phyloP scores from a whole-genome alignment of 2,329 filamentous ascomycete species.

The Aspergillaceae sp. region DNA sequence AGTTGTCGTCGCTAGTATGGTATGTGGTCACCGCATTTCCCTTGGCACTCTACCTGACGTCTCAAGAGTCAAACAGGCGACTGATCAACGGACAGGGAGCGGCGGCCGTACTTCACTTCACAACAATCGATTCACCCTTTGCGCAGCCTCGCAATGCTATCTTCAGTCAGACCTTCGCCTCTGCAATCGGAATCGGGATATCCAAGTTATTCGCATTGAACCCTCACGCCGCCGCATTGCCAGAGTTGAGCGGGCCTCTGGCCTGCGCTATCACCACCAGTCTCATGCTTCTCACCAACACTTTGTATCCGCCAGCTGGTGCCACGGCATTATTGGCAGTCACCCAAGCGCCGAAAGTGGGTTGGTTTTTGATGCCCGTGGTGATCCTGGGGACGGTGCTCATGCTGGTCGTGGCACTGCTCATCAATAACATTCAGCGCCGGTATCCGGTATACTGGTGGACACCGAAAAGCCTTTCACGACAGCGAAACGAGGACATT shows the following conservation, averaged over 20 bases:
- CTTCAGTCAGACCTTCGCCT: conserved; percentile 57
- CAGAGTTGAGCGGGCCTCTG: conserved; percentile 58
- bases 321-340: conserved; percentile 65
- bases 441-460: conserved; percentile 64
- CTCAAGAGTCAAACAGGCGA: neutral
- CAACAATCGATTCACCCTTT: conserved; percentile 61
- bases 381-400: conserved; percentile 52
- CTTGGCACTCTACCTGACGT: neutral
- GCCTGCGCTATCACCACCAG: conserved; percentile 56
- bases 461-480: conserved; percentile 25
- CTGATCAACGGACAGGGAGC: conserved; percentile 48
- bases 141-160: conserved; percentile 64
- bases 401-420: conserved; percentile 54
- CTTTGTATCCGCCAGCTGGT: conserved; percentile 64
- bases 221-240: conserved; percentile 42
- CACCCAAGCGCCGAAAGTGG: conserved; percentile 45
- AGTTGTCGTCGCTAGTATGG: conserved; percentile 61
- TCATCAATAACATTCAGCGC: conserved; percentile 62
- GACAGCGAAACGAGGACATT: conserved; percentile 5
- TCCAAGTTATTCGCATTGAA: conserved; percentile 56
- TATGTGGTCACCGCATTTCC: conserved; percentile 34
- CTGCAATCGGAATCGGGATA: conserved; percentile 52
- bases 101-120: conserved; percentile 66
- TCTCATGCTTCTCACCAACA: conserved; percentile 62
- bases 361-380: conserved; percentile 61